phyloP scores from a whole-genome alignment of 257 asterid genomes.

The Ballota nigra region DNA sequence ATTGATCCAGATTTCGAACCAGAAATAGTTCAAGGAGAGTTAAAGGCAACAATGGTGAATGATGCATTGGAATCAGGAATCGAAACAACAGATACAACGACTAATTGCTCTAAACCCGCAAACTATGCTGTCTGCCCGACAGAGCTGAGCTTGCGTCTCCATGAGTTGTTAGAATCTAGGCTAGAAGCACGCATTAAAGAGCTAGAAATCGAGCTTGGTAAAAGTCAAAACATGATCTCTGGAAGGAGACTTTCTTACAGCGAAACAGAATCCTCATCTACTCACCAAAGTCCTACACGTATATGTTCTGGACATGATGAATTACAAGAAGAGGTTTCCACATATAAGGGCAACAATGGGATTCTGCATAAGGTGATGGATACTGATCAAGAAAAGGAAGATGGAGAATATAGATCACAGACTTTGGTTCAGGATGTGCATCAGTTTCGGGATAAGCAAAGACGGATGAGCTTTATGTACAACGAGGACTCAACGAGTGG shows the following conservation, averaged over 20 bases:
- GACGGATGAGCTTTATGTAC: slow-evolving; percentile 20
- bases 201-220: slow-evolving; percentile 50
- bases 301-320: slow-evolving; percentile 20
- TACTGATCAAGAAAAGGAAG: slow-evolving; percentile 2
- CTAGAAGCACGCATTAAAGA: slow-evolving; percentile 55
- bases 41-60: slow-evolving; percentile 25
- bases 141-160: slow-evolving; percentile 61
- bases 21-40: slow-evolving; percentile 40
- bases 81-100: slow-evolving; percentile 23
- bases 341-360: background rate
- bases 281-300: slow-evolving; percentile 32
- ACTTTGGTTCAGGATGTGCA: slow-evolving; percentile 11
- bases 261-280: slow-evolving; percentile 31
- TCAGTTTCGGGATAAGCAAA: slow-evolving; percentile 7
- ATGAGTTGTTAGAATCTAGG: slow-evolving; percentile 56
- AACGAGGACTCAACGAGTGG: slow-evolving; percentile 32
- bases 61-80: slow-evolving; percentile 28
- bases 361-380: background rate
- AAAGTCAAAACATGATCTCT: slow-evolving; percentile 23
- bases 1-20: slow-evolving; percentile 45
- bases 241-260: slow-evolving; percentile 25
- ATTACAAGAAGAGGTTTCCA: slow-evolving; percentile 11
- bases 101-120: slow-evolving; percentile 33
- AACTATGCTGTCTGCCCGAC: slow-evolving; percentile 59
- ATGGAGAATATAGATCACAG: slow-evolving; percentile 7